Percentiles rank a stretch among this genome's conserved stretches.
These are phyloP conservation scores for Pseudisothecium myosuroides DNA, from an alignment of 225 moss, liverwort and hornwort genomes.

Conservation along the genomic window DNA sequence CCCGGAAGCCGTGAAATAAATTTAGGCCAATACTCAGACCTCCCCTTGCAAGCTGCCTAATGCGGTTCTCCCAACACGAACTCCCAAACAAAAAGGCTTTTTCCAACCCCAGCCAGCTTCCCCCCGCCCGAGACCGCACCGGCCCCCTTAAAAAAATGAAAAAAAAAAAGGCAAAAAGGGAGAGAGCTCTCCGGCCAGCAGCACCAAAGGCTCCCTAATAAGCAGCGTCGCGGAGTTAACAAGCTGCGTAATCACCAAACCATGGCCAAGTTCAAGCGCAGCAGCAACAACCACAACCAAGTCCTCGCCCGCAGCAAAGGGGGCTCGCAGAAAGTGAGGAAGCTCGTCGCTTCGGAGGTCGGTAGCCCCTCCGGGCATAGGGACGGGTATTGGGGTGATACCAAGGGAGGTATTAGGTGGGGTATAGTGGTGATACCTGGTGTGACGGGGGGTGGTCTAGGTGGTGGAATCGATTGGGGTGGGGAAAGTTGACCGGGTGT, in stretches of 20 bases:
- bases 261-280: neutral
- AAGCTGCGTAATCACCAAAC: neutral
- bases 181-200: neutral
- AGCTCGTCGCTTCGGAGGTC: neutral
- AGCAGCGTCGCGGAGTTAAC: neutral
- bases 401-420: rapidly evolving
- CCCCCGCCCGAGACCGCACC: neutral
- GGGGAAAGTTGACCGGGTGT: neutral
- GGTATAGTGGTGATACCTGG: neutral
- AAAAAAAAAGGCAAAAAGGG: neutral
- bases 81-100: neutral
- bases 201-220: neutral
- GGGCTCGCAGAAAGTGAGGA: neutral
- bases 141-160: neutral
- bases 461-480: neutral
- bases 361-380: neutral
- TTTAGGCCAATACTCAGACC: neutral
- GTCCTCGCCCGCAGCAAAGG: neutral
- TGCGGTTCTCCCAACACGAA: neutral
- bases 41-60: neutral
- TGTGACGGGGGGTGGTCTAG: too few relatives aligned
- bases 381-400: neutral
- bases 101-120: neutral
- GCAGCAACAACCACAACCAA: neutral
- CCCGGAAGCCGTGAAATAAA: neutral